phyloP scores from a whole-genome alignment of 2,329 filamentous ascomycete species.

The Leptographium procerum region DNA sequence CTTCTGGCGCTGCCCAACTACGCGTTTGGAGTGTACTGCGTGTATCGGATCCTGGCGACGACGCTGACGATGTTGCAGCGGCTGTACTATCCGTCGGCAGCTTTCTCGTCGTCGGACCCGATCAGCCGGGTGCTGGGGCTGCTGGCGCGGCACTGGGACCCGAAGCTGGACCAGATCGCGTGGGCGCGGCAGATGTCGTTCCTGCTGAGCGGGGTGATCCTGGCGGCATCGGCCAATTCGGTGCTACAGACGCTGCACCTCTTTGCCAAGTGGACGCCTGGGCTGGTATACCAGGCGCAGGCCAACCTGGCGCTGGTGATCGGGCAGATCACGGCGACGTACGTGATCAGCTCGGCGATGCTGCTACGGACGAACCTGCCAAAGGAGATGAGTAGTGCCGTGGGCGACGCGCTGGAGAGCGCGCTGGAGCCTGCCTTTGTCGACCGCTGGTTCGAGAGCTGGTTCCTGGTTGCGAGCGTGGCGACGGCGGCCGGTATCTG shows the following conservation, averaged over 20 bases:
- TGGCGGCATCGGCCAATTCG: conserved; percentile 69
- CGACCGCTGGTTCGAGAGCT: conserved; percentile 78
- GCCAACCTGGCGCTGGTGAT: conserved; percentile 70
- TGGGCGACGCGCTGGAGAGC: conserved; percentile 66
- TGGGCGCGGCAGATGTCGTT: conserved; percentile 84
- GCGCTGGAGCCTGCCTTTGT: conserved; percentile 63
- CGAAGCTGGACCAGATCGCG: conserved; percentile 66
- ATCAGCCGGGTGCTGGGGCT: conserved; percentile 75
- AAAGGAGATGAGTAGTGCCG: conserved; percentile 62
- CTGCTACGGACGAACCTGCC: conserved; percentile 71
- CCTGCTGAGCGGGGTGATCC: conserved; percentile 69
- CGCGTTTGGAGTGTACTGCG: conserved; percentile 68
- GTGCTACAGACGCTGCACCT: conserved; percentile 78
- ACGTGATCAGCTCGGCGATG: conserved; percentile 71
- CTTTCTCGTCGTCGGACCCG: conserved; percentile 63
- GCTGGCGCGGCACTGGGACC: conserved; percentile 73
- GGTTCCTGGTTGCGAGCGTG: conserved; percentile 62
- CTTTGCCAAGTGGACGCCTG: conserved; percentile 63
- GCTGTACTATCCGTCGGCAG: conserved; percentile 29
- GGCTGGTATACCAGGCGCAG: conserved; percentile 60
- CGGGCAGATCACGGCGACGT: conserved; percentile 71
- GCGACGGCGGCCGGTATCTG: conserved; percentile 62
- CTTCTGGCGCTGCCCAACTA: conserved; percentile 52
- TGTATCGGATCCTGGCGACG: conserved; percentile 71
- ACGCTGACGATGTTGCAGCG: conserved; percentile 56